phyloP scores from a whole-genome alignment of 139 green algal species.

The Edaphochlamys debaryana region DNA sequence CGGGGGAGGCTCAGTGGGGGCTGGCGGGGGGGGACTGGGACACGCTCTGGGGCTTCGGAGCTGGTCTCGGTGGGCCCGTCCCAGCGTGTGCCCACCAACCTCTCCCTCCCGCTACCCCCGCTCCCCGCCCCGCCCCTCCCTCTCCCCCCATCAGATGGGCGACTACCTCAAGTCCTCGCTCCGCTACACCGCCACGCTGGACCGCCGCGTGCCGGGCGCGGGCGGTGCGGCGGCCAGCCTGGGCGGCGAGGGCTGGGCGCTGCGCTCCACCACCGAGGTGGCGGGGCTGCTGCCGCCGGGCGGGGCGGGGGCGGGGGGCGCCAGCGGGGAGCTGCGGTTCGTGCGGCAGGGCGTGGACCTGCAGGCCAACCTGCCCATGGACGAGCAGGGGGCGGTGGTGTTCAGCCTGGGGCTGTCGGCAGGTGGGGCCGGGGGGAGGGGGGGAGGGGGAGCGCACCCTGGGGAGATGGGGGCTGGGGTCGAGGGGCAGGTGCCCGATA shows the following conservation, averaged over 20 bases:
- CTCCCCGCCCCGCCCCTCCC: too few species aligned
- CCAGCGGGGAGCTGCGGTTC: constrained; percentile 12
- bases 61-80: too few species aligned
- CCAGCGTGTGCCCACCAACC: too few species aligned
- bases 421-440: neutral
- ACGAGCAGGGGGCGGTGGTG: constrained; percentile 25
- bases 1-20: too few species aligned
- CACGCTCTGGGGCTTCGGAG: too few species aligned
- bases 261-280: constrained; percentile 62
- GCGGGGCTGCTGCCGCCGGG: constrained; percentile 56
- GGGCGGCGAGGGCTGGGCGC: constrained; percentile 34
- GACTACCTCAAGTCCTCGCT: constrained; percentile 77
- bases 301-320: neutral
- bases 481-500: too few species aligned
- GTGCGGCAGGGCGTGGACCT: constrained; percentile 27
- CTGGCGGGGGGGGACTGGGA: too few species aligned
- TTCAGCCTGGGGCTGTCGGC: constrained; percentile 11
- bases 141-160: constrained; percentile 41
- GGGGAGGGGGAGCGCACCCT: neutral
- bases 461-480: too few species aligned
- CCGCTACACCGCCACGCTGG: constrained; percentile 54
- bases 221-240: constrained; percentile 9
- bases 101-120: too few species aligned
- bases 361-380: constrained; percentile 23
- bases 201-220: constrained; percentile 15